phyloP scores from a whole-genome alignment of 139 green algal species.

The Chlamydomonas sp. region DNA sequence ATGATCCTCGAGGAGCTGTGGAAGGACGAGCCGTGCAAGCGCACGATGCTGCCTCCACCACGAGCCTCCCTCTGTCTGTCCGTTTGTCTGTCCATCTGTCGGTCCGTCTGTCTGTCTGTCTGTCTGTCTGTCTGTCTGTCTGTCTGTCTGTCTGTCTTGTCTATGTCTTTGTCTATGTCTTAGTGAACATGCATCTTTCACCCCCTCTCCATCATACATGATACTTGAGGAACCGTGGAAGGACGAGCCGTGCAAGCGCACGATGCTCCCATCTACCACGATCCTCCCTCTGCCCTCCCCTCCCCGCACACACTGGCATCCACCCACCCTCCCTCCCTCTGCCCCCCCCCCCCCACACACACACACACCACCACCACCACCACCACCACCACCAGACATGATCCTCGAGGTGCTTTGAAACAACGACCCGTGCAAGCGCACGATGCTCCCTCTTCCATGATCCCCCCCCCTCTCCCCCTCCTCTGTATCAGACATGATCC shows the following conservation, averaged over 20 bases:
- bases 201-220: conserved; percentile 30
- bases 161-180: neutral
- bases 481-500: conserved; percentile 44
- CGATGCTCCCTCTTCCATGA: conserved; percentile 1
- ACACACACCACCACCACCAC: neutral
- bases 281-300: neutral
- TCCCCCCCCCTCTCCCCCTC: conserved; percentile 3
- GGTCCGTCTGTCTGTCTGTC: too few species aligned
- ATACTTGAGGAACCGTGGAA: conserved; percentile 69
- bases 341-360: neutral
- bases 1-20: conserved; percentile 68
- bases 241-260: conserved; percentile 43
- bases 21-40: conserved; percentile 48
- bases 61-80: neutral
- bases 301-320: too few species aligned
- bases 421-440: conserved; percentile 42
- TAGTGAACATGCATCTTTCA: neutral
- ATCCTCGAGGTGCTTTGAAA: conserved; percentile 67
- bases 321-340: too few species aligned
- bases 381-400: conserved; percentile 44
- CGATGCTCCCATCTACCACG: conserved; percentile 13
- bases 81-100: too few species aligned
- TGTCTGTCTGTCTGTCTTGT: too few species aligned
- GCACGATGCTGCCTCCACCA: conserved; percentile 10
- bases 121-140: too few species aligned